Evolutionary conservation across 2,329 filamentous ascomycete genomes (phyloP).

Genomic region (Fusarium tupiense): DNA sequence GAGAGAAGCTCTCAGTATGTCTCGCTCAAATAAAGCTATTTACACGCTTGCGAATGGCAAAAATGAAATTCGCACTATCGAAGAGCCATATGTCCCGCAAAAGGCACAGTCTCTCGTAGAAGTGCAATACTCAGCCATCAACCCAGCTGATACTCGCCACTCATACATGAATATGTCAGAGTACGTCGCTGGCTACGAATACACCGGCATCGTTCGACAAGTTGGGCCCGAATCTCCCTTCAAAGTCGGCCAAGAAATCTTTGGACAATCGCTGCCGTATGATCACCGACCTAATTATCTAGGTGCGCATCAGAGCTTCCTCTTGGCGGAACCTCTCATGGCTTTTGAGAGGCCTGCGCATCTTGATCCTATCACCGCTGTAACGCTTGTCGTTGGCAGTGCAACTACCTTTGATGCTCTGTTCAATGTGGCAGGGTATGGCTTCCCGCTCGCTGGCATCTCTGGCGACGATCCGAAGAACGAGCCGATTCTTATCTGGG

Average conservation of each 20-base stretch:
- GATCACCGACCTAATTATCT: slow-evolving; percentile 8
- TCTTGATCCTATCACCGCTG: slow-evolving; percentile 2
- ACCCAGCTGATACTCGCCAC: slow-evolving; percentile 25
- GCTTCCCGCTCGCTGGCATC: not conserved
- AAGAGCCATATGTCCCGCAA: not conserved
- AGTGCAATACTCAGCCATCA: slow-evolving; percentile 30
- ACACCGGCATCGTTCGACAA: not conserved
- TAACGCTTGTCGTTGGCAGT: not conserved
- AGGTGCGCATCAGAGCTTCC: slow-evolving; percentile 21
- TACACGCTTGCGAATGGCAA: not conserved
- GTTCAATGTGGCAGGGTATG: not conserved
- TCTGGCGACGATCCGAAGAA: not conserved
- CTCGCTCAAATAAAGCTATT: slow-evolving; percentile 7
- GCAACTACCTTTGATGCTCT: not conserved
- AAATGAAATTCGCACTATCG: not conserved
- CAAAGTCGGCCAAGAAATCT: slow-evolving; percentile 3
- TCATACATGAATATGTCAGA: slow-evolving; percentile 8
- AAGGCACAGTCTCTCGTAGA: slow-evolving; percentile 10
- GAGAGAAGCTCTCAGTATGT: not conserved
- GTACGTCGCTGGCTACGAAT: slow-evolving; percentile 20
- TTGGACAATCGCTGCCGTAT: slow-evolving; percentile 9
- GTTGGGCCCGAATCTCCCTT: slow-evolving; percentile 4
- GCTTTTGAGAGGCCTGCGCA: not conserved
- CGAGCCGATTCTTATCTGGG: slow-evolving; percentile 10
- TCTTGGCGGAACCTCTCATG: slow-evolving; percentile 13